Conservation (phyloP, 306 rosid genomes). For the cucumber (Cucumis sativus) region DNA sequence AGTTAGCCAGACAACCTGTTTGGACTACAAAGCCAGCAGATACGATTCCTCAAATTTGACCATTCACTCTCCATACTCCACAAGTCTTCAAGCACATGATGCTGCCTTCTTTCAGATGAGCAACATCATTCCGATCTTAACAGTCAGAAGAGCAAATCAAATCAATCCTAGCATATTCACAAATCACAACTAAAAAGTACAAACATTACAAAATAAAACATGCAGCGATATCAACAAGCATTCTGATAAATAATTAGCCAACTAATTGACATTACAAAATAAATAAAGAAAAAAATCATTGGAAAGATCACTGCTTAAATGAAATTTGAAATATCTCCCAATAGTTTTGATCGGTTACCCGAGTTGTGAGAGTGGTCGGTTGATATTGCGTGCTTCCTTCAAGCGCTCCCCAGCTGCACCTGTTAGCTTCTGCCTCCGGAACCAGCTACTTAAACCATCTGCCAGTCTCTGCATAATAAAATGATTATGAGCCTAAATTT, state of each 20-base stretch:
- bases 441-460: constrained; percentile 83
- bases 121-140: no score
- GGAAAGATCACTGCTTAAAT: neutral
- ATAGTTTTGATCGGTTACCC: constrained; percentile 35
- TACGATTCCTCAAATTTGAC: no score
- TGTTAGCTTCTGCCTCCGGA: constrained; percentile 82
- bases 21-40: no score
- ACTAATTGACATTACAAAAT: neutral
- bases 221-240: neutral
- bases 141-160: no score
- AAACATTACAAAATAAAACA: no score
- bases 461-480: constrained; percentile 47
- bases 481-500: constrained; percentile 1
- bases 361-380: constrained; percentile 94
- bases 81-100: no score
- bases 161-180: no score
- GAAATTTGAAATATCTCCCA: neutral
- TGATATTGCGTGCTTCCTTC: constrained; percentile 98
- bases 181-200: no score
- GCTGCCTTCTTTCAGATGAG: no score
- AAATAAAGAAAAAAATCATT: neutral
- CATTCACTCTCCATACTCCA: no score
- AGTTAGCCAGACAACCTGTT: no score
- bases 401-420: constrained; percentile 98
- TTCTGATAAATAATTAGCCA: neutral